Evolutionary conservation across 371 early-diverging fungal genomes (phyloP), one percentile per base, ranked within the genome.

Genomic region (Rhizomucor miehei): DNA sequence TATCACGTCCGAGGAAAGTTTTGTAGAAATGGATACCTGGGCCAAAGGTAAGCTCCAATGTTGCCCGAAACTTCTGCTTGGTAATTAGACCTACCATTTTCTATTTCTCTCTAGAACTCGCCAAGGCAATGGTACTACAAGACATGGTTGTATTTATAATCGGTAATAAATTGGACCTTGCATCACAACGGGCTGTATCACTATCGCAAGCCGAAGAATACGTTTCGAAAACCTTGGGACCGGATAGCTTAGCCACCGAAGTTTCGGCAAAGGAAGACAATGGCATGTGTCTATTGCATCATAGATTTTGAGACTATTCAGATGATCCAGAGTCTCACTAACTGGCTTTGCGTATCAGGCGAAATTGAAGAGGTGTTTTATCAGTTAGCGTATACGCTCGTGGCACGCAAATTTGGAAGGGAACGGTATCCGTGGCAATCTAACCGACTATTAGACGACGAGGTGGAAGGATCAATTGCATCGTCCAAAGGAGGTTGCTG

Each of bases 1-100:
- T 76, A 89, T 97, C 59, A 95, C 96, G 23, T 78, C 78, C 44
- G 75, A 76, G 52, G 77, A 80, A 51, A 79, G 79, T 56, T 88
- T 86, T 55, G 54, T 56, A 46, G 88, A 86, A 49, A 74, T 88
- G 62, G 77, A 76, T 44, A 69, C 81, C 17, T 88, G 88, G 88
- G 75, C 85, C 23, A 80, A 87, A 65, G 83, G 83, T 75, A 54
- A 20, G 8, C 14, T 19, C 3, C 8, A 29, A 29, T 5, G 3
- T 10, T 6, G 3, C 12, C 1, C 29, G 41, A 13, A 13, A 23
- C 37, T 40, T 24, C 36, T 56, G 21, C 40, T 46, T 17, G 44
- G 38, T 14, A 39, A 43, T 29, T 48, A 11, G 35, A 34, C 8
- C 20, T 34, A 14, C 37, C n/a, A n/a, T n/a, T n/a, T n/a, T n/a